Conservation (phyloP, 352 stramenopile genomes). For the Phytophthora aleatoria region DNA sequence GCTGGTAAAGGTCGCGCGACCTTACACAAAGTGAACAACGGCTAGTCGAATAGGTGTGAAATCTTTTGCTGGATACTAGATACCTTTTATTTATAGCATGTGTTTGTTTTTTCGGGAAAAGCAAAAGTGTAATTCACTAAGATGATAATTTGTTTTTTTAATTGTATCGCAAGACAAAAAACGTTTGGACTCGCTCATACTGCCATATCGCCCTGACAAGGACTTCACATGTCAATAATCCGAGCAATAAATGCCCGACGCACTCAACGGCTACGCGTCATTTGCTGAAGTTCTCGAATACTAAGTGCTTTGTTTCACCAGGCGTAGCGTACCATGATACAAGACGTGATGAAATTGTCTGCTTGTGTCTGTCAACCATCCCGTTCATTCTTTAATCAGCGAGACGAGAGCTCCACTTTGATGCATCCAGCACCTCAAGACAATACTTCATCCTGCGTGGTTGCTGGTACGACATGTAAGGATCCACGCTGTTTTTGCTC, state of each 20-base stretch:
- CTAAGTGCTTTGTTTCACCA: too few species aligned
- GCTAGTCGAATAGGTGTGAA: background rate
- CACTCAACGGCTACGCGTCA: too few species aligned
- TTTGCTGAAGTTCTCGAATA: too few species aligned
- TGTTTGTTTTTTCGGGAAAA: too few species aligned
- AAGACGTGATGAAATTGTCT: background rate
- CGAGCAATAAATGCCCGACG: too few species aligned
- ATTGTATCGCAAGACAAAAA: too few species aligned
- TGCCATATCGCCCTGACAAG: too few species aligned
- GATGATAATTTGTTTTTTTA: too few species aligned
- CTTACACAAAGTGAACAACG: background rate
- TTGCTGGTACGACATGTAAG: constrained; percentile 70
- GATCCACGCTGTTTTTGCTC: constrained; percentile 39
- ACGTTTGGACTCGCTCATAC: too few species aligned
- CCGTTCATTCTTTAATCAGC: background rate
- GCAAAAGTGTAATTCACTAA: too few species aligned
- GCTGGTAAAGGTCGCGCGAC: background rate
- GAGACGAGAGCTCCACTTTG: constrained; percentile 36
- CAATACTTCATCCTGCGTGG: constrained; percentile 60
- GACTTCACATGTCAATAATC: too few species aligned
- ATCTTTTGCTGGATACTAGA: background rate
- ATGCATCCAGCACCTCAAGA: constrained; percentile 57
- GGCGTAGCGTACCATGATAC: too few species aligned
- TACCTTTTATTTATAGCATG: background rate
- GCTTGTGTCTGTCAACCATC: background rate